Base-by-base conservation (phyloP, 371 early-diverging fungal species). In the Apophysomyces ossiformis region DNA sequence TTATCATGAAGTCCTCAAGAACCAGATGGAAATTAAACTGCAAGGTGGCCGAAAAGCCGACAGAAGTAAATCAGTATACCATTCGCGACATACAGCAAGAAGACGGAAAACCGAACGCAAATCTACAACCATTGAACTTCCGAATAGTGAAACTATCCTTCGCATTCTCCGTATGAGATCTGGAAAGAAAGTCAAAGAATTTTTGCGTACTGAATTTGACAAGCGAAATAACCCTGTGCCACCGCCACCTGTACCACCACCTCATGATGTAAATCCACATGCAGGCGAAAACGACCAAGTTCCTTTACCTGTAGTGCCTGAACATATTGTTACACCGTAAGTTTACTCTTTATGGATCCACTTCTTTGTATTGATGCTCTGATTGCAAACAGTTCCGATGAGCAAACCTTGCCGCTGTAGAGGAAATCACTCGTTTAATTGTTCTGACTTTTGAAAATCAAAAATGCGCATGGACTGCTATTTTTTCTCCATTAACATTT, bases 101-200 rank as follows among this genome's bases (percentile, higher is more conserved):
- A 63, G 57, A 15, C 16, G 35, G 43, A 59, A 68, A 68, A 47
- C 16, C 58, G 45, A 61, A 58, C 61, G 38, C 41, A 65, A n/a
- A 37, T 47, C 64, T 15, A 18, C 32, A 13, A 15, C 64, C 13
- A 63, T 63, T 18, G 65, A 67, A 47, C 37, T 76, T 32, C 81
- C 81, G 4, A 77, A 68, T 44, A 73, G 74, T n/a, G 81, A 81
- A 57, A 72, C 77, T 13, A 65, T 81, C 2, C 41, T 81, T 37
- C 70, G 81, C 46, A 75, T 81, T 35, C 47, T 81, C 61, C 60
- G 81, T 41, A 75, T 77, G 77, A 69, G 77, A 12, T 58, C 59
- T 12, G 77, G 74, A 9, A 71, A 72, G 11, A 46, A 58, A 9
- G 81, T 77, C 37, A 68, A 73, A 12, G 70, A 69, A n/a, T 81